Evolutionary conservation across 2,329 filamentous ascomycete species (phyloP), one percentile per base, ranked within the genome.

Genomic region (Emericellopsis cladophorae): DNA sequence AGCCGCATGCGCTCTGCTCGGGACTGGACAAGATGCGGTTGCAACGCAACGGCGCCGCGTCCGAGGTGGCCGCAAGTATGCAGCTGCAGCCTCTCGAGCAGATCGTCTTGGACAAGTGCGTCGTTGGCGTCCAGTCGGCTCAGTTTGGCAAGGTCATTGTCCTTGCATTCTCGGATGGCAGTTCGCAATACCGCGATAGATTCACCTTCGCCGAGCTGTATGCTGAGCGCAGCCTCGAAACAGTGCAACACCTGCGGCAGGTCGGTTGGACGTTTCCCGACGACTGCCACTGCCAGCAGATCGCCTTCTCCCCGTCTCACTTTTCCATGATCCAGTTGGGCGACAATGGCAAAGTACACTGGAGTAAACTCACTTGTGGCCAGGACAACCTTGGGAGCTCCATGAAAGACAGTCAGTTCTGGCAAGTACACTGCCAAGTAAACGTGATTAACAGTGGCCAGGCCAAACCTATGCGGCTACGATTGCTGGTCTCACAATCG

Each of bases 121-220:
- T 89, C 1, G 60, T 95, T 32, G 74, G 76, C 0, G 65, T 92
- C 24, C 74, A 81, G 37, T 65, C 77, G 3, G 67, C 84, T 15
- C 81, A 83, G 49, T 77, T 81, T 44, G 82, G 84, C 38, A 86
- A 78, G 44, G 69, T 83, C 2, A 47, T 95, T 3, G 79, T 81
- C 24, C 67, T 95, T 44, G 72, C 74, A 22, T 85, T 85, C 50
- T 84, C 84, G 45, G 88, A 95, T 54, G 85, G 89, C 10, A 82
- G 79, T 0, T 68, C 93, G 4, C 81, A 92, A 49, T 85, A 90
- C 57, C 77, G 85, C 42, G 84, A 93, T 52, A 75, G 87, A 10
- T 69, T 74, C 37, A 84, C 76, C 0, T 81, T 94, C 72, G 69
- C 76, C 5, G 70, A 80, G 40, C 65, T 89, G 1, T 79, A 76